Conservation (phyloP, 139 green algal species). For the Spirogloea muscicola region DNA sequence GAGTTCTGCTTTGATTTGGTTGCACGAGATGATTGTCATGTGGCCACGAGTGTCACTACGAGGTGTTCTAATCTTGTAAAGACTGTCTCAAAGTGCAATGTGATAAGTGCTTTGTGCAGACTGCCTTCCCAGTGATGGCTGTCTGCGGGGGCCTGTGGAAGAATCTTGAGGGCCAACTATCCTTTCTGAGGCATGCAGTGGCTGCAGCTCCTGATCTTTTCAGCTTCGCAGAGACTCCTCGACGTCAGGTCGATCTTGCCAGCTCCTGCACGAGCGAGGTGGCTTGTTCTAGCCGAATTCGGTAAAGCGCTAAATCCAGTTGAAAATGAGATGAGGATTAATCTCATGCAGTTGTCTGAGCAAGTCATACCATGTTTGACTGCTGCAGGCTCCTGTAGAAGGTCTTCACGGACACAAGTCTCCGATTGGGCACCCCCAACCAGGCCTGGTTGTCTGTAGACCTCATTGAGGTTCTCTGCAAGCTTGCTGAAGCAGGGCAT, state of each 20-base stretch:
- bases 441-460: slow-evolving; percentile 77
- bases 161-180: slow-evolving; percentile 76
- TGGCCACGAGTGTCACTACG: too few species aligned
- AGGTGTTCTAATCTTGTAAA: too few species aligned
- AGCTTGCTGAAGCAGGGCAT: slow-evolving; percentile 59
- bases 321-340: neutral
- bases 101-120: too few species aligned
- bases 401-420: slow-evolving; percentile 61
- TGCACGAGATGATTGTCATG: too few species aligned
- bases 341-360: neutral
- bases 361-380: slow-evolving; percentile 31
- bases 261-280: too few species aligned
- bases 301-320: neutral
- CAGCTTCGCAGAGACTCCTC: slow-evolving; percentile 48
- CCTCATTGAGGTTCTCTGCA: slow-evolving; percentile 64
- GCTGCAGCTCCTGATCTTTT: slow-evolving; percentile 71
- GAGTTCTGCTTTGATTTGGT: too few species aligned
- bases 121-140: slow-evolving; percentile 67
- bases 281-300: too few species aligned
- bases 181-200: slow-evolving; percentile 72
- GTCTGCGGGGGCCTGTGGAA: slow-evolving; percentile 70
- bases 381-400: slow-evolving; percentile 64
- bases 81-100: too few species aligned
- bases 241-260: slow-evolving; percentile 20
- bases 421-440: slow-evolving; percentile 74